Base-by-base conservation (phyloP, 2,329 filamentous ascomycete genomes). In the Gnomoniopsis sp. region DNA sequence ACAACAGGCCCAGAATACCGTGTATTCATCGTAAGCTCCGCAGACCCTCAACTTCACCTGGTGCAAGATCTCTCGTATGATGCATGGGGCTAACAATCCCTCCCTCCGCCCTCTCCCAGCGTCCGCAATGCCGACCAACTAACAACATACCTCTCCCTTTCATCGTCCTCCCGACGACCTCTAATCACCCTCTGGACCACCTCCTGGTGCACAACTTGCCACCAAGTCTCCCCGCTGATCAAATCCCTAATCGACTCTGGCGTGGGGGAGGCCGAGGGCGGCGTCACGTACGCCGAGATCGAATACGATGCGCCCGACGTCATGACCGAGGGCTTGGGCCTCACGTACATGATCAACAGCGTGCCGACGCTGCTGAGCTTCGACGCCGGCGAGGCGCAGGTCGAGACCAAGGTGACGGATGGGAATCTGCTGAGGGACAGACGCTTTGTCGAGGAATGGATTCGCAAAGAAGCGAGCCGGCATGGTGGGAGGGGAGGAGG, bases 181-280 rank as follows among this genome's bases (percentile, higher is more conserved):
- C 77, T 86, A n/a, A 67, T 87, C 57, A 85, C 83, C 1, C 72
- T 86, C 44, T 87, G 83, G 84, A 84, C 82, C 0, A 77, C 83
- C 0, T 81, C 80, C 8, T 86, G 78, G 73, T 86, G 84, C 68
- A 70, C 77, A 4, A 80, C 81, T 17, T 86, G 84, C 69, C 75
- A 74, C 49, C 68, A 70, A 34, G 75, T 86, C 23, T 71, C 72
- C 4, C 83, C 83, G 3, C 69, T 84, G 12, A 53, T 86, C 6
- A 68, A 67, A 14, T 72, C 75, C 12, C 74, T 86, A 34, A 68
- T 87, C 49, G 74, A 77, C 64, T 73, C 74, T 3, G 79, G 80
- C 52, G 74, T 81, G 2, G 83, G 83, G 58, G 81, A 85, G 70
- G 72, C 71, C 0, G 78, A 84, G 67, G 83, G 82, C 64, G 83